phyloP scores from a whole-genome alignment of 768 basidiomycete species.

The Mycena galericulata region DNA sequence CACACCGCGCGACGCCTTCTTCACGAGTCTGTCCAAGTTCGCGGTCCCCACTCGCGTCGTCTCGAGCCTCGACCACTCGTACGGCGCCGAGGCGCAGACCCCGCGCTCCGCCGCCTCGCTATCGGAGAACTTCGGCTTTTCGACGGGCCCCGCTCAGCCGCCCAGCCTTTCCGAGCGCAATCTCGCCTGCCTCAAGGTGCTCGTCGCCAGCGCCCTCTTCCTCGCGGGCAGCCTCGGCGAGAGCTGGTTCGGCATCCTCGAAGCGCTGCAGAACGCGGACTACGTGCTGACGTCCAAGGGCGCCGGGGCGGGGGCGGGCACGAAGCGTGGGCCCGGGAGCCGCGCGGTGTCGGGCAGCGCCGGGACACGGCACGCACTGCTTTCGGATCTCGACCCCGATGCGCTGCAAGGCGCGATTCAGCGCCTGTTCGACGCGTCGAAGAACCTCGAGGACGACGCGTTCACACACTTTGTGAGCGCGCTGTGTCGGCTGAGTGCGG shows the following conservation, averaged over 20 bases:
- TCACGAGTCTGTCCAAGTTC: constrained; percentile 89
- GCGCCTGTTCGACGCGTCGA: constrained; percentile 87
- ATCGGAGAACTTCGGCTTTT: constrained; percentile 78
- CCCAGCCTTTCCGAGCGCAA: constrained; percentile 92
- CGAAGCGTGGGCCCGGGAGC: constrained; percentile 44
- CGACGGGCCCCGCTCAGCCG: constrained; percentile 59
- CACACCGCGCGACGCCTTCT: constrained; percentile 94
- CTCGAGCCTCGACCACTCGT: constrained; percentile 75
- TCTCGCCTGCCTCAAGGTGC: constrained; percentile 88
- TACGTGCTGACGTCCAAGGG: constrained; percentile 84
- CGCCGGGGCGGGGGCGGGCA: constrained; percentile 49
- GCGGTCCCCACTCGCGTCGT: constrained; percentile 94
- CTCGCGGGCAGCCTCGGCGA: constrained; percentile 88
- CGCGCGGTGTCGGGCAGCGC: constrained; percentile 54
- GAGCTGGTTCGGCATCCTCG: constrained; percentile 93
- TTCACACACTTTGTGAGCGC: constrained; percentile 84
- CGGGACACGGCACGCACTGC: constrained; percentile 66
- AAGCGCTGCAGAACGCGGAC: constrained; percentile 94
- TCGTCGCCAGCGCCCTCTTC: constrained; percentile 81
- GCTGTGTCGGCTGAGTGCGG: constrained; percentile 86
- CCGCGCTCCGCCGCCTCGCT: constrained; percentile 70
- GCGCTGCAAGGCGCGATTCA: constrained; percentile 81
- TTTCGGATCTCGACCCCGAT: constrained; percentile 82
- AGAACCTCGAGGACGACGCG: constrained; percentile 84
- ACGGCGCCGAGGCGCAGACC: constrained; percentile 64